phyloP scores from a whole-genome alignment of 805 yeast genomes.

The Cyberlindnera samutprakarnensis region DNA sequence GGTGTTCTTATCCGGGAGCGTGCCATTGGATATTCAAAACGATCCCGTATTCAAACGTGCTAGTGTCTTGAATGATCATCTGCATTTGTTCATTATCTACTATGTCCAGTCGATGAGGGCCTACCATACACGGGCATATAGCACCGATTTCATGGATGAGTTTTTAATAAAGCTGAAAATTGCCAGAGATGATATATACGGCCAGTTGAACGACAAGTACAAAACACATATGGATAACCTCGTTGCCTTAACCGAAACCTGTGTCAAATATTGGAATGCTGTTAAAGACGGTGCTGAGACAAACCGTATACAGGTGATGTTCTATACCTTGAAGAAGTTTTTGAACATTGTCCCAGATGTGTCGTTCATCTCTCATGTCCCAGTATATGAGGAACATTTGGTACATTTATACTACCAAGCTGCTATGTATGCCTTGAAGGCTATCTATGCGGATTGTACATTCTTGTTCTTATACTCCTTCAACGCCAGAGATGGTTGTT shows the following conservation, averaged over 20 bases:
- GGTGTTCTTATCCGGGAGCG: constrained; percentile 11
- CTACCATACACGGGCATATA: constrained; percentile 26
- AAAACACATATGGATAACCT: constrained; percentile 12
- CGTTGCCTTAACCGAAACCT: constrained; percentile 7
- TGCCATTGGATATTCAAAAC: constrained; percentile 6
- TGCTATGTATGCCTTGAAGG: constrained; percentile 24
- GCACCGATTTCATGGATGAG: constrained; percentile 22
- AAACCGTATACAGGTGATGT: constrained; percentile 19
- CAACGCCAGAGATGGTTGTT: constrained; percentile 28
- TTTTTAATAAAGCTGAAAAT: constrained; percentile 17
- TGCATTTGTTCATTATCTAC: constrained; percentile 18
- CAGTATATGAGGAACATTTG: constrained; percentile 15
- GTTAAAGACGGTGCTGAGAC: constrained; percentile 6
- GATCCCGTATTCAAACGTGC: constrained; percentile 14
- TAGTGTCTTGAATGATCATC: constrained; percentile 12
- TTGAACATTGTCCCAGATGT: constrained; percentile 16
- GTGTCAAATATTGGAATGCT: constrained; percentile 13
- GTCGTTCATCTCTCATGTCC: constrained; percentile 4
- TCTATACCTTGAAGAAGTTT: constrained; percentile 20
- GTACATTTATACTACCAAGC: constrained; percentile 28
- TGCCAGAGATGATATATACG: constrained; percentile 13
- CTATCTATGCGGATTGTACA: constrained; percentile 29
- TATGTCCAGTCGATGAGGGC: constrained; percentile 26
- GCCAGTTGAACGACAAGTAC: constrained; percentile 7
- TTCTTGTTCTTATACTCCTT: constrained; percentile 28